Conservation (phyloP, 768 basidiomycete species). For the Lactifluus piperatus region DNA sequence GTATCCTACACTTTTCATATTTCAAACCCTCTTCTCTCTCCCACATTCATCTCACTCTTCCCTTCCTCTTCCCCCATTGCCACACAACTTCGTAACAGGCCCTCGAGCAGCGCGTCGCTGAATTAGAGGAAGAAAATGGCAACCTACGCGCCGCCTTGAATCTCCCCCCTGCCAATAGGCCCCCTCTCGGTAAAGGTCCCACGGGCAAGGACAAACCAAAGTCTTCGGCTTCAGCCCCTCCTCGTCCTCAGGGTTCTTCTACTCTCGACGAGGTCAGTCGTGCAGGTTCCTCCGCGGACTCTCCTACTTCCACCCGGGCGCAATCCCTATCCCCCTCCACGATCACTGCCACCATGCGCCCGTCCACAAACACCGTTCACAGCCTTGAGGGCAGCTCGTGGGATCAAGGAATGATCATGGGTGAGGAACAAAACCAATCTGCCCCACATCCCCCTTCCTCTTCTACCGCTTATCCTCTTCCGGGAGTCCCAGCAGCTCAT, state of each 20-base stretch:
- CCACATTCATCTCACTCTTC: conserved; percentile 24
- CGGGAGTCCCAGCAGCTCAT: conserved; percentile 5
- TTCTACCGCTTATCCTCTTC: conserved; percentile 25
- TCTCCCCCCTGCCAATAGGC: conserved; percentile 64
- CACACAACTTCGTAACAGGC: conserved; percentile 43
- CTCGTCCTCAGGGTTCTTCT: conserved; percentile 1
- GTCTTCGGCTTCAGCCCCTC: not conserved
- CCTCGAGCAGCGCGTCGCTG: conserved; percentile 69
- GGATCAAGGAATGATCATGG: conserved; percentile 45
- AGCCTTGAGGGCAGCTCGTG: conserved; percentile 44
- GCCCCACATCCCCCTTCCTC: conserved; percentile 27
- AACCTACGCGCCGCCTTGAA: conserved; percentile 63
- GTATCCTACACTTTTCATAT: conserved; percentile 18
- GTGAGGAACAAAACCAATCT: conserved; percentile 35
- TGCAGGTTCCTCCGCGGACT: conserved; percentile 25
- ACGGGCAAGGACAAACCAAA: conserved; percentile 81
- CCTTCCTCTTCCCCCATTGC: conserved; percentile 18
- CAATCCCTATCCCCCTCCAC: conserved; percentile 59
- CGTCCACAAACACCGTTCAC: conserved; percentile 24
- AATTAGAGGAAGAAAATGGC: conserved; percentile 78
- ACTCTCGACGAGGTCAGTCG: conserved; percentile 19
- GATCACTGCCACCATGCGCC: conserved; percentile 39
- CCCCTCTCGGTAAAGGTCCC: conserved; percentile 72
- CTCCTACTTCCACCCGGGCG: conserved; percentile 39
- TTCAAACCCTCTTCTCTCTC: conserved; percentile 24